Evolutionary conservation across 352 stramenopile species (phyloP), one percentile per base, ranked within the genome.

Genomic region (Thalassiosira sp.): DNA sequence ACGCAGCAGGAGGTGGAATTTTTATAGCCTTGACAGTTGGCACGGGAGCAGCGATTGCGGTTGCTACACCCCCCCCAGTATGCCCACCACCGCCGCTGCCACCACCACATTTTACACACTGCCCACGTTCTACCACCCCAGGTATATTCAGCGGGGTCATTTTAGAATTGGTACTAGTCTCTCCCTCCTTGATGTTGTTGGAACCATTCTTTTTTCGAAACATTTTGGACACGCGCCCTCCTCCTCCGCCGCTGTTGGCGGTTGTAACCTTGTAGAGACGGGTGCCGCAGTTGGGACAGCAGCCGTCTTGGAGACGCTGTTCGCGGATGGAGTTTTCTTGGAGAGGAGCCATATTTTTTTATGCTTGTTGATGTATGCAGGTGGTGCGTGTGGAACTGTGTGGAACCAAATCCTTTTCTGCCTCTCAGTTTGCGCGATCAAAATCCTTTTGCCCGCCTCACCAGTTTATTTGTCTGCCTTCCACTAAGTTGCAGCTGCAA

Each of bases 201-300:
- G n/a, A n/a, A n/a, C 7, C 46, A 40, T 51, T 74, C 28, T 61
- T 74, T 31, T 58, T 64, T 35, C 61, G 59, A 33, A 74, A 74
- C 42, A 61, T 53, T 43, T 63, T 58, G 25, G 59, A 54, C 49
- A 75, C 71, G n/a, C n/a, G 27, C 0, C 60, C 37, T 6, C 64
- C n/a, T 11, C n/a, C 48, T 1, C 27, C 31, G 24, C 54, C 56
- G 25, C 22, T 42, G 43, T 16, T 28, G 37, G n/a, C 15, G 13
- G 18, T 35, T 0, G 20, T 22, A 31, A 71, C 35, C 35, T 75
- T 72, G 58, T 74, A 84, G 0, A 84, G 64, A 35, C 72, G 62
- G 8, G 51, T 84, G 27, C 76, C 76, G 53, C 76, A 84, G 37
- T 64, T 62, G 15, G 69, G 69, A 46, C 76, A 84, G 54, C 68